phyloP scores from a whole-genome alignment of 495 filamentous ascomycete species.

The Hyaloscypha bicolor region DNA sequence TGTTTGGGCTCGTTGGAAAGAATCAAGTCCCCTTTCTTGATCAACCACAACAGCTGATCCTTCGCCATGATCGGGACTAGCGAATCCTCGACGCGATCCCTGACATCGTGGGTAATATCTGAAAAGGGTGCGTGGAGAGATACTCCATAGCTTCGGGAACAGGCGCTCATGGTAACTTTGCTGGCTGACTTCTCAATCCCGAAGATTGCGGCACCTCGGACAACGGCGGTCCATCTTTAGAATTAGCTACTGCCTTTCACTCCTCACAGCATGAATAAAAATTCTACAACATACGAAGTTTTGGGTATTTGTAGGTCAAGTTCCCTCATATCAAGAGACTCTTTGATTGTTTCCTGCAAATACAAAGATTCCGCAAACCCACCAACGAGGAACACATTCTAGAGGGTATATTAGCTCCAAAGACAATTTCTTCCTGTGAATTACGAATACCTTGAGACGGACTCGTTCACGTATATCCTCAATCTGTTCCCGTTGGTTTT shows the following conservation, averaged over 20 bases:
- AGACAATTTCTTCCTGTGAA: too few species aligned
- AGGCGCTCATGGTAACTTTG: slow-evolving; percentile 18
- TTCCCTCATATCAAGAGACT: slow-evolving; percentile 17
- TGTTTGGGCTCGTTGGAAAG: slow-evolving; percentile 17
- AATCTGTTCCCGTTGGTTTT: too few species aligned
- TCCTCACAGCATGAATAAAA: not conserved
- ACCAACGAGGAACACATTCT: too few species aligned
- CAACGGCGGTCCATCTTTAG: slow-evolving; percentile 21
- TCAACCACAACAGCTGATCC: slow-evolving; percentile 22
- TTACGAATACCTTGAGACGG: too few species aligned
- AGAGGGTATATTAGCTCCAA: too few species aligned
- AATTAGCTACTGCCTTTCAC: not conserved
- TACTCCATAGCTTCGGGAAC: slow-evolving; percentile 20
- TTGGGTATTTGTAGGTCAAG: slow-evolving; percentile 13
- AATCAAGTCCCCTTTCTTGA: slow-evolving; percentile 24
- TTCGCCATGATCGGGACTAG: slow-evolving; percentile 10
- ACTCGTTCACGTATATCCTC: too few species aligned
- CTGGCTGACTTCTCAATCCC: slow-evolving; percentile 24
- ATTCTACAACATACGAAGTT: slow-evolving; percentile 19
- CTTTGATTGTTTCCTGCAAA: slow-evolving; percentile 15
- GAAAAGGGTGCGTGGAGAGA: slow-evolving; percentile 9
- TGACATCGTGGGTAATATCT: slow-evolving; percentile 5
- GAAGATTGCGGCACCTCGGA: slow-evolving; percentile 23
- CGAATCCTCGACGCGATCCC: slow-evolving; percentile 8
- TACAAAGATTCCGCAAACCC: not conserved